Evolutionary conservation across 2,329 filamentous ascomycete species (phyloP).

Genomic region (Cercospora sojina): DNA sequence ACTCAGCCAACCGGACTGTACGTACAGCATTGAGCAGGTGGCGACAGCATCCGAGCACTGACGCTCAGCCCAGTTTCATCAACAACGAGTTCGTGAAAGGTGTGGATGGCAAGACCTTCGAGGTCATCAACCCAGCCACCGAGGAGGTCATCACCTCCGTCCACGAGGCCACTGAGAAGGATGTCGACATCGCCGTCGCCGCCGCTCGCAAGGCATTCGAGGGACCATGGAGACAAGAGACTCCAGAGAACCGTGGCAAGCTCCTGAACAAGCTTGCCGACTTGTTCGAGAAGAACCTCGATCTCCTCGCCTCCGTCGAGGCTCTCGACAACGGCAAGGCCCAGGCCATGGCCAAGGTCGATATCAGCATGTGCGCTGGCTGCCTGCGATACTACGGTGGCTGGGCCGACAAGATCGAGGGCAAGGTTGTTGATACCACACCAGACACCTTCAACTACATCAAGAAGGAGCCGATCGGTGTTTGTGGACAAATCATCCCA

Average conservation of each 20-base stretch:
- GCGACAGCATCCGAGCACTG: neutral
- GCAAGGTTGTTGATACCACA: constrained; percentile 79
- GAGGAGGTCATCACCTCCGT: constrained; percentile 84
- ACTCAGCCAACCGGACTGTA: constrained; percentile 56
- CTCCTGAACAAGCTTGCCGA: constrained; percentile 75
- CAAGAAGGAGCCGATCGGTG: constrained; percentile 65
- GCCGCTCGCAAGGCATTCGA: constrained; percentile 86
- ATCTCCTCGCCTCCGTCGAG: constrained; percentile 77
- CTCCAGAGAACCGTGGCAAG: constrained; percentile 69
- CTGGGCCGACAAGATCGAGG: constrained; percentile 88
- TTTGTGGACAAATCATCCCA: constrained; percentile 81
- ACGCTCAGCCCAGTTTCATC: constrained; percentile 65
- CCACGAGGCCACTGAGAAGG: constrained; percentile 83
- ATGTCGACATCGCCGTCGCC: constrained; percentile 74
- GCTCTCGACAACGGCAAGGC: constrained; percentile 87
- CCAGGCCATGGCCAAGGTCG: constrained; percentile 71
- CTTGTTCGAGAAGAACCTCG: constrained; percentile 72
- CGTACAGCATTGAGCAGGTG: constrained; percentile 33
- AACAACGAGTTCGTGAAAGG: constrained; percentile 87
- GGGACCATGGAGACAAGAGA: constrained; percentile 64
- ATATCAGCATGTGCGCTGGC: constrained; percentile 66
- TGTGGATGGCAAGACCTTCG: constrained; percentile 84
- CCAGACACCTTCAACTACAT: constrained; percentile 83
- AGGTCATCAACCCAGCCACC: constrained; percentile 83
- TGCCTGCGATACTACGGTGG: constrained; percentile 84